Conservation (phyloP, 2,329 filamentous ascomycete species). For the Endoconidiophora polonica region DNA sequence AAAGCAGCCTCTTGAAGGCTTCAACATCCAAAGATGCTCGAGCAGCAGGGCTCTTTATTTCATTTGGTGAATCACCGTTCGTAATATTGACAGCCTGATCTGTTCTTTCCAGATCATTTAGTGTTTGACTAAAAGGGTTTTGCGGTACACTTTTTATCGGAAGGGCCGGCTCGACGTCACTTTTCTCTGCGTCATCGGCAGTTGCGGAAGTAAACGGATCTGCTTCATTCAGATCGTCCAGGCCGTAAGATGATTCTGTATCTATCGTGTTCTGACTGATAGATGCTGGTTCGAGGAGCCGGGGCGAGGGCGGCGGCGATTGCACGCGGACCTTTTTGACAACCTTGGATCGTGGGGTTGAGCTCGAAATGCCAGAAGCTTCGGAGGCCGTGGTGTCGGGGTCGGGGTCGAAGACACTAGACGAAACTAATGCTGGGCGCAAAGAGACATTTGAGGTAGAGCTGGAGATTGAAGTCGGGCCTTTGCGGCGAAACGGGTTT, state of each 20-base stretch:
- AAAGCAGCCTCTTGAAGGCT: conserved; percentile 57
- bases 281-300: not conserved
- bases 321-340: conserved; percentile 52
- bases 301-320: conserved; percentile 44
- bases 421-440: conserved; percentile 1
- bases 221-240: not conserved
- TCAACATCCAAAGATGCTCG: conserved; percentile 41
- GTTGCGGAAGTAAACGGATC: conserved; percentile 13
- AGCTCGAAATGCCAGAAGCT: conserved; percentile 1
- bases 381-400: conserved; percentile 6
- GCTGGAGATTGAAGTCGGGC: not conserved
- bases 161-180: not conserved
- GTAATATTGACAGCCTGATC: not conserved
- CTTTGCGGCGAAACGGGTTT: conserved; percentile 11
- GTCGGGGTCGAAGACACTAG: conserved; percentile 9
- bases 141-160: conserved; percentile 14
- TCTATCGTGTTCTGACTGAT: not conserved
- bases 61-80: conserved; percentile 11
- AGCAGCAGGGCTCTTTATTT: not conserved
- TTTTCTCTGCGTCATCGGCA: conserved; percentile 19
- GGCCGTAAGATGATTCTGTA: not conserved
- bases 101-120: conserved; percentile 30
- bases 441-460: conserved; percentile 8
- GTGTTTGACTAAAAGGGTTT: conserved; percentile 37
- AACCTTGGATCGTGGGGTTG: conserved; percentile 26